phyloP scores from a whole-genome alignment of 495 filamentous ascomycete genomes.

The Podospora tetraspora region DNA sequence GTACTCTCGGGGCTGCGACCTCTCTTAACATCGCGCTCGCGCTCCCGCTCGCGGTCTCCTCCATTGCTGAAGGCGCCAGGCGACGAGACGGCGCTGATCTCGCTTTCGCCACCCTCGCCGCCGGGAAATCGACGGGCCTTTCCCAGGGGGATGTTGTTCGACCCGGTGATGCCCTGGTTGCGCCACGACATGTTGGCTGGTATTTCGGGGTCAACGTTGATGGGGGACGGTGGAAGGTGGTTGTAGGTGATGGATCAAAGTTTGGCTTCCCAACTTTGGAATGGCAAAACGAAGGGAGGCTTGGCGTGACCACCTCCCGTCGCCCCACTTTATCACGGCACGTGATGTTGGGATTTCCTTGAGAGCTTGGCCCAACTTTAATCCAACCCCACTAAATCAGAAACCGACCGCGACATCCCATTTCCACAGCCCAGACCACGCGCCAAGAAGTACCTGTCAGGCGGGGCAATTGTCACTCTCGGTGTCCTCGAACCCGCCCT shows the following conservation, averaged over 20 bases:
- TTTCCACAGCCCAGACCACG: too few species aligned
- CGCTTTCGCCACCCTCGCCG: conserved; percentile 53
- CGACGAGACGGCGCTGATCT: conserved; percentile 26
- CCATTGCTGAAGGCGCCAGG: conserved; percentile 24
- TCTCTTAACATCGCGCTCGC: conserved; percentile 60
- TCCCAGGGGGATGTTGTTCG: conserved; percentile 95
- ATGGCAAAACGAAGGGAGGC: neutral
- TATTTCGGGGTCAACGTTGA: neutral
- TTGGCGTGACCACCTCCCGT: neutral
- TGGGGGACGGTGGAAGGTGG: neutral
- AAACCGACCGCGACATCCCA: neutral
- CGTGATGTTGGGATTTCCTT: neutral
- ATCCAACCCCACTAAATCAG: neutral
- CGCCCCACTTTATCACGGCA: neutral
- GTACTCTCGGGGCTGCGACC: conserved; percentile 48
- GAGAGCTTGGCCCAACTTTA: neutral
- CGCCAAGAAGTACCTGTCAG: too few species aligned
- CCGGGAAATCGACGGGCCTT: conserved; percentile 72
- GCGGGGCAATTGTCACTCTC: too few species aligned
- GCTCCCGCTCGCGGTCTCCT: conserved; percentile 15
- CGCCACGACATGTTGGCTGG: conserved; percentile 73
- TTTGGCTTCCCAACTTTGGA: neutral
- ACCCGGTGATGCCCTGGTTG: conserved; percentile 93
- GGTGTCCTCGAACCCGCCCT: too few species aligned
- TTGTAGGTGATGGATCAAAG: neutral